Base-by-base conservation (phyloP, 208 protist genomes). In the Leishmania lainsoni region DNA sequence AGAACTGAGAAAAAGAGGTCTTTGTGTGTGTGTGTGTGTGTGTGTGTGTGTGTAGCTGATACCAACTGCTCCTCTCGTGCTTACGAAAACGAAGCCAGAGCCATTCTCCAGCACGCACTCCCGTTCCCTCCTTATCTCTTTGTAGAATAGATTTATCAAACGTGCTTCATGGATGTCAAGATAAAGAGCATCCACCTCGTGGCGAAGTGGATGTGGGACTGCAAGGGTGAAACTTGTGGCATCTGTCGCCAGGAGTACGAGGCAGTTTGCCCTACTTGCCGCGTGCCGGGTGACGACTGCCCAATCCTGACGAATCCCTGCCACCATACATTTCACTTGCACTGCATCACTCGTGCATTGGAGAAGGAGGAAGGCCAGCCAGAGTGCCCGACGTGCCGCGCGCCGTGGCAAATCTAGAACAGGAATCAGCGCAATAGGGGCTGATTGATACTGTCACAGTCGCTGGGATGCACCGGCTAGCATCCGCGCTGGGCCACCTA, bases 271-370 rank as follows among this genome's bases (percentile, higher is more conserved):
- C 94, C 93, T 1, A 83, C 92, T 66, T 98, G 96, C 80, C 89
- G 85, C 35, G 83, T 96, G 26, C 93, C 94, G 12, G 96, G 96
- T 6, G 96, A 98, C 42, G 93, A 97, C 76, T 99, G 98, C 89
- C 99, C 97, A 14, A 98, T 99, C 72, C 94, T 99, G 17, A 99
- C 98, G 88, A 98, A 98, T 42, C 89, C 93, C 48, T 99, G 99
- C 90, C 98, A 98, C 75, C 99, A 99, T 89, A 99, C 98, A 12
- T 99, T 99, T 92, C 99, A 99, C 90, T 98, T 99, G 80, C 99
- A 99, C 87, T 99, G 99, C 90, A 99, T 99, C 83, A 99, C 98
- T 10, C 88, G 95, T 32, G 99, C 98, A 94, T 61, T 90, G 16
- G 83, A 88, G 39, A 88, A 87, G 45, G 91, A 95, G 49, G 88